Base-by-base conservation (phyloP, 2,329 filamentous ascomycete species). In the Epichloe coenophiala region DNA sequence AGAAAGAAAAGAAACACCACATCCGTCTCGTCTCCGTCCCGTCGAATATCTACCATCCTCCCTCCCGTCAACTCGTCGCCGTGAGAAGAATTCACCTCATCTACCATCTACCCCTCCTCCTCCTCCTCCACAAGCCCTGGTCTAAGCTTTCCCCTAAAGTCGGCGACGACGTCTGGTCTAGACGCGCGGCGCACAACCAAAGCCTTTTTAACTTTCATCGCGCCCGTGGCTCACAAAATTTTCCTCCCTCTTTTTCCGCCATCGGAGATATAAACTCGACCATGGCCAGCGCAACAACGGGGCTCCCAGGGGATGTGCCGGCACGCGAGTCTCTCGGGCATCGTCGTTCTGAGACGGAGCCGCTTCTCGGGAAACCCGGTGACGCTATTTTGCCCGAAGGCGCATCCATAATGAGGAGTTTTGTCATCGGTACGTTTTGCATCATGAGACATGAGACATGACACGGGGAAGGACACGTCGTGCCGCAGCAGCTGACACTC, bases 281-380 rank as follows among this genome's bases (percentile, higher is more conserved):
- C 11, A 88, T 88, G 84, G 77, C 83, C 35, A 86, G 83, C 54
- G 75, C 81, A 50, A 83, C 83, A 50, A 83, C 83, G 37, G 81
- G 80, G 49, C 77, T 84, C 52, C 82, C 83, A 23, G 73, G 83
- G 58, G 65, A 66, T 41, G 66, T 55, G 43, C 62, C 54, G 58
- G 60, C 52, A n/a, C 44, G 53, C 27, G 58, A 58, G 36, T 58
- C 54, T 15, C 8, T 33, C n/a, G 42, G 15, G 19, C 40, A 43
- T 51, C 19, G 66, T 66, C 38, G 55, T 54, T 9, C 61, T 42
- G 70, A 72, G 57, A 63, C 60, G 27, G 70, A 72, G 55, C 72
- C 71, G 33, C 65, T 75, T 9, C 68, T 75, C 13, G 72, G 72
- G 40, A 71, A 74, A 47, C 75, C 81, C 42, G 87, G 87, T 45